Percentiles rank a stretch among this genome's conserved stretches.
Conservation (phyloP, 202 grass and related monocot species). For the Musa balbisiana region DNA sequence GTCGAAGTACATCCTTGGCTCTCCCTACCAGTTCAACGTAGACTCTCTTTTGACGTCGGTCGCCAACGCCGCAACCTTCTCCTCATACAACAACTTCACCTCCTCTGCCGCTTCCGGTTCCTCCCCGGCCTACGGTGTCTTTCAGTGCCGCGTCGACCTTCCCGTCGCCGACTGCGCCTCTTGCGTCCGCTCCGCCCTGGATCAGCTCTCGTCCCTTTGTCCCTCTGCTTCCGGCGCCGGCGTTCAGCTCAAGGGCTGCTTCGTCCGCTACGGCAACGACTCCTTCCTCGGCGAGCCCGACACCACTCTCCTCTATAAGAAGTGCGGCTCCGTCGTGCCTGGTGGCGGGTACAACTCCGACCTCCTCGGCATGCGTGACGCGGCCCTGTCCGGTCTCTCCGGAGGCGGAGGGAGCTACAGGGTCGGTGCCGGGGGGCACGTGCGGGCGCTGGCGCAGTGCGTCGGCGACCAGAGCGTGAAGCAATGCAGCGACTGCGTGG, state of each 20-base stretch:
- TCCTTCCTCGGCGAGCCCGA: background rate
- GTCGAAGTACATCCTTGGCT: background rate
- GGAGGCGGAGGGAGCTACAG: background rate
- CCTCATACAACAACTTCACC: background rate
- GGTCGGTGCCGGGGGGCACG: background rate
- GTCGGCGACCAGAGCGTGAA: background rate
- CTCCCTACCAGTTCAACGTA: slow-evolving; percentile 11
- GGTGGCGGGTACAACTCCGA: background rate
- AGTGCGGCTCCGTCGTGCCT: background rate
- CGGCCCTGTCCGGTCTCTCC: background rate
- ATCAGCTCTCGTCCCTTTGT: background rate
- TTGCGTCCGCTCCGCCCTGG: slow-evolving; percentile 2
- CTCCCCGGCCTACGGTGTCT: slow-evolving; percentile 1
- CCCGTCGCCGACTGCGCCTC: background rate
- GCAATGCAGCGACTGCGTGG: background rate
- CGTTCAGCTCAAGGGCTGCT: slow-evolving; percentile 1
- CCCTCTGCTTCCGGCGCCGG: background rate
- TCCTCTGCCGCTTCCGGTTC: background rate
- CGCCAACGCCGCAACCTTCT: slow-evolving; percentile 1
- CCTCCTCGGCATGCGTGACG: background rate
- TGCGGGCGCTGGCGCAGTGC: slow-evolving; percentile 7
- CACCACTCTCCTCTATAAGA: background rate
- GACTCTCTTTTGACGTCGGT: slow-evolving; percentile 10
- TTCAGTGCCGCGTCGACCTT: slow-evolving; percentile 2
- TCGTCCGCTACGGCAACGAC: slow-evolving; percentile 8